Evolutionary conservation across 2,329 filamentous ascomycete genomes (phyloP).

Genomic region (Trichoderma sp.): DNA sequence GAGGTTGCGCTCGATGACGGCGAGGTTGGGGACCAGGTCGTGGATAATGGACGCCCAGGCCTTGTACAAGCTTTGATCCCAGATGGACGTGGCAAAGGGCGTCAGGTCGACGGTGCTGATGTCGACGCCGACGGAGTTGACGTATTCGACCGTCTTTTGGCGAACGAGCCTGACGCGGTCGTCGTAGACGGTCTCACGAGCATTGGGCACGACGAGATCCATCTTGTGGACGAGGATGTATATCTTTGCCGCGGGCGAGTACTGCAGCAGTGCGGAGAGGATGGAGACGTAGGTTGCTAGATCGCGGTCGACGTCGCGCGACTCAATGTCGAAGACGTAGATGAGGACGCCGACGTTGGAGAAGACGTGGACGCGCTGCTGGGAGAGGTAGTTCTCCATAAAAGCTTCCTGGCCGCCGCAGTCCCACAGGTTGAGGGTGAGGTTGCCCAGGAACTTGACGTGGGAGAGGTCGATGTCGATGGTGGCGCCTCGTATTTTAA

Average conservation of each 20-base stretch:
- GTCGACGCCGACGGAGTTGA: constrained; percentile 39
- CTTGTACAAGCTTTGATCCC: constrained; percentile 98
- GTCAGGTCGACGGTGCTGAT: constrained; percentile 63
- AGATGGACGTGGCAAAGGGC: constrained; percentile 94
- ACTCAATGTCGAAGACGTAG: constrained; percentile 99
- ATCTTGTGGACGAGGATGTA: constrained; percentile 99
- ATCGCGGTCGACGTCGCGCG: constrained; percentile 89
- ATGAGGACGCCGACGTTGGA: constrained; percentile 95
- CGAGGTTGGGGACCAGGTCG: constrained; percentile 91
- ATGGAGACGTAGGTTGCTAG: constrained; percentile 90
- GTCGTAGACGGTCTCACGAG: constrained; percentile 80
- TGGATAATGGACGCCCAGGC: constrained; percentile 99
- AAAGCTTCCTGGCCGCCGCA: constrained; percentile 98
- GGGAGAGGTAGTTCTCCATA: constrained; percentile 96
- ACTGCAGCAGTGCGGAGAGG: constrained; percentile 84
- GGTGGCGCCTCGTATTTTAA: constrained; percentile 69
- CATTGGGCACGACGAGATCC: constrained; percentile 83
- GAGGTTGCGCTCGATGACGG: constrained; percentile 84
- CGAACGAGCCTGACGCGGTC: constrained; percentile 78
- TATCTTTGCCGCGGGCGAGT: constrained; percentile 76
- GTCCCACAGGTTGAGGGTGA: constrained; percentile 98
- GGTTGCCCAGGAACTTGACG: constrained; percentile 97
- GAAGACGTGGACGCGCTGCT: constrained; percentile 95
- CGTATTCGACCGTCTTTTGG: constrained; percentile 65
- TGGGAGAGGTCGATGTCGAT: constrained; percentile 99